A percentile compares a stretch with the other conserved stretches of the same genome.
Evolutionary conservation across 208 protist genomes (phyloP).

Genomic region (Herpetomonas tarakana): DNA sequence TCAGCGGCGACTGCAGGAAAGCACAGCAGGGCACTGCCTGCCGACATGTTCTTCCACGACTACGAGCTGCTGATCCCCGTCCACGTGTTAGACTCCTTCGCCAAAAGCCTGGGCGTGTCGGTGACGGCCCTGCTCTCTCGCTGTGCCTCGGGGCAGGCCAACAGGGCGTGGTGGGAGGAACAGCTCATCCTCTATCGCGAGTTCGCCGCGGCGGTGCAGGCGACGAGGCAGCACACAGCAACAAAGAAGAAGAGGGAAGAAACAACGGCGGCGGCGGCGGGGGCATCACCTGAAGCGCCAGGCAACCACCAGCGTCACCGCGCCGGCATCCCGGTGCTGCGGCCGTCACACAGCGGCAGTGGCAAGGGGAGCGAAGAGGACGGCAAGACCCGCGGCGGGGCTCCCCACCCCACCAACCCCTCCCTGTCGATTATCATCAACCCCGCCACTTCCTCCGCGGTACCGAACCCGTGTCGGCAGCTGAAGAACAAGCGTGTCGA

Average conservation of each 20-base stretch:
- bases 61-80: conserved; percentile 30
- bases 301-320: not conserved
- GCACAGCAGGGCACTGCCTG: not conserved
- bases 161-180: not conserved
- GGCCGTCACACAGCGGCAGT: not conserved
- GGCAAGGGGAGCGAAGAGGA: not conserved
- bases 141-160: conserved; percentile 1
- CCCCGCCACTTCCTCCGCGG: conserved; percentile 28
- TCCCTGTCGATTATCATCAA: conserved; percentile 52
- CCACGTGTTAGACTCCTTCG: conserved; percentile 9
- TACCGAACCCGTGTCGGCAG: conserved; percentile 38
- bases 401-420: not conserved
- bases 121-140: conserved; percentile 5
- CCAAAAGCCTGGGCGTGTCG: not conserved
- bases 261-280: too few species aligned
- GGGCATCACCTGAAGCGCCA: too few species aligned
- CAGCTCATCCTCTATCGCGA: not conserved
- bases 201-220: not conserved
- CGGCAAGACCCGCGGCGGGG: not conserved
- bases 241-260: not conserved
- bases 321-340: not conserved
- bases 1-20: conserved; percentile 1
- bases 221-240: not conserved
- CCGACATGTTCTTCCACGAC: conserved; percentile 36
- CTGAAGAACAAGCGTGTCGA: conserved; percentile 71